A percentile compares a stretch with the other conserved stretches of the same genome.
These are phyloP conservation scores for Fusarium clavum DNA, from an alignment of 2,329 filamentous ascomycete species.

Conservation along the genomic window DNA sequence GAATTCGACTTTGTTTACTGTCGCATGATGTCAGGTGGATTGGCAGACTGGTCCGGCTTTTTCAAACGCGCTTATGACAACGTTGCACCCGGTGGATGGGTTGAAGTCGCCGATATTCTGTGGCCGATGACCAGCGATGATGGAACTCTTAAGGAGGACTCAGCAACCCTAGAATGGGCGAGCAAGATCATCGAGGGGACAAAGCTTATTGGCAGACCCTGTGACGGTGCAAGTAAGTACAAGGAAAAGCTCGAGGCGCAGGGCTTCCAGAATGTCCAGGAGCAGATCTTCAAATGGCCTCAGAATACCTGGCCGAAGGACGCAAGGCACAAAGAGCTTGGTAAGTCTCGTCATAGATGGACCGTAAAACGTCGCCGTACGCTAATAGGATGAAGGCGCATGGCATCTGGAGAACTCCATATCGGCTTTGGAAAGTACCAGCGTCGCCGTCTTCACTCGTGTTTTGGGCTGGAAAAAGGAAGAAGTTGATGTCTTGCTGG, in stretches of 20 bases:
- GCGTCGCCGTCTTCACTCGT: conserved; percentile 47
- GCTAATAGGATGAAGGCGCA: conserved; percentile 44
- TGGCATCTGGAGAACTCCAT: conserved; percentile 40
- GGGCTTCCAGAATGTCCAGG: conserved; percentile 62
- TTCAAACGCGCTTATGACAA: conserved; percentile 40
- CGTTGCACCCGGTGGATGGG: conserved; percentile 41
- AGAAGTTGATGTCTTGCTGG: conserved; percentile 44
- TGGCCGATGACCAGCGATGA: conserved; percentile 27
- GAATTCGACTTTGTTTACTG: conserved; percentile 47
- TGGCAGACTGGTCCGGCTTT: conserved; percentile 39
- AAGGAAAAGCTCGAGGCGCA: conserved; percentile 56
- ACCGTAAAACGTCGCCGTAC: no score
- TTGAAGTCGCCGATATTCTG: conserved; percentile 40
- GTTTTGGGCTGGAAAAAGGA: conserved; percentile 44
- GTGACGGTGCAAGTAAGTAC: conserved; percentile 37
- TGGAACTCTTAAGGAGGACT: conserved; percentile 27
- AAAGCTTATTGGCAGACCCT: conserved; percentile 42
- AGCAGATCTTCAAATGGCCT: conserved; percentile 60
- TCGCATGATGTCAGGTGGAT: conserved; percentile 40
- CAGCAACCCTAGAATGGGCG: conserved; percentile 36
- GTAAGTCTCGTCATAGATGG: not conserved
- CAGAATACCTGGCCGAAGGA: conserved; percentile 63
- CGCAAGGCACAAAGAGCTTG: conserved; percentile 60
- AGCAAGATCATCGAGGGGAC: conserved; percentile 43
- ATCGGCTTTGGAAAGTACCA: conserved; percentile 44